These are phyloP conservation scores for Penicillium maclennaniae DNA, from an alignment of 495 filamentous ascomycete genomes.

Conservation along the genomic window DNA sequence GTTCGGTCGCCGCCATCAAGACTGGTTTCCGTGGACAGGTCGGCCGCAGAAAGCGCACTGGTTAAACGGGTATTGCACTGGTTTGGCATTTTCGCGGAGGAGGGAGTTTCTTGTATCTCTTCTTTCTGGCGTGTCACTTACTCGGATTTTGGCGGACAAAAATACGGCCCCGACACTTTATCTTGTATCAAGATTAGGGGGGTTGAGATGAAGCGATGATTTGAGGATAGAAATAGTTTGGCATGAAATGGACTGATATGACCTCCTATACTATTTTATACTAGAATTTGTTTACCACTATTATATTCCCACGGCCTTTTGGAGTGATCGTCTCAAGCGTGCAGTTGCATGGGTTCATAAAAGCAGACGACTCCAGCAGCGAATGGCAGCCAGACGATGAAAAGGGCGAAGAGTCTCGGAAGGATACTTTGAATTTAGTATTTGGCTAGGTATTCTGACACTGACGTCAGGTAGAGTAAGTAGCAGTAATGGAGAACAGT, in stretches of 20 bases:
- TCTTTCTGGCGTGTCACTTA: conserved; percentile 22
- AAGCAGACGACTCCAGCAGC: not conserved
- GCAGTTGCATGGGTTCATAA: not conserved
- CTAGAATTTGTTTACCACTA: not conserved
- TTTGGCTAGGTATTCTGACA: not conserved
- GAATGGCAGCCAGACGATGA: not conserved
- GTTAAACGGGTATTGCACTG: conserved; percentile 24
- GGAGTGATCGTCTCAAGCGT: not conserved
- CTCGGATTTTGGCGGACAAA: conserved; percentile 12
- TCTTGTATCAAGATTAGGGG: conserved; percentile 4
- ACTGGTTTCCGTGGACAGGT: conserved; percentile 98
- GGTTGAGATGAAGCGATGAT: conserved; percentile 23
- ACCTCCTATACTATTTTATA: conserved; percentile 2
- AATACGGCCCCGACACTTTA: conserved; percentile 10
- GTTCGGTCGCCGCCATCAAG: conserved; percentile 96
- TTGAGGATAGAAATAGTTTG: conserved; percentile 21
- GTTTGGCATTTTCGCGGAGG: conserved; percentile 16
- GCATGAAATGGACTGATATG: conserved; percentile 23
- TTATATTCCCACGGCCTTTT: no score
- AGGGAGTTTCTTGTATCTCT: conserved; percentile 23
- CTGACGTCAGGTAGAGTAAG: not conserved
- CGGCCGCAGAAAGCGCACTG: conserved; percentile 78
- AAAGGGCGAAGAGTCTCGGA: not conserved
- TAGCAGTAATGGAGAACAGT: no score
- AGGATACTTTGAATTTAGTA: not conserved